Evolutionary conservation across 2,329 filamentous ascomycete genomes (phyloP), one percentile per base, ranked within the genome.

Genomic region (Fusarium irregulare): DNA sequence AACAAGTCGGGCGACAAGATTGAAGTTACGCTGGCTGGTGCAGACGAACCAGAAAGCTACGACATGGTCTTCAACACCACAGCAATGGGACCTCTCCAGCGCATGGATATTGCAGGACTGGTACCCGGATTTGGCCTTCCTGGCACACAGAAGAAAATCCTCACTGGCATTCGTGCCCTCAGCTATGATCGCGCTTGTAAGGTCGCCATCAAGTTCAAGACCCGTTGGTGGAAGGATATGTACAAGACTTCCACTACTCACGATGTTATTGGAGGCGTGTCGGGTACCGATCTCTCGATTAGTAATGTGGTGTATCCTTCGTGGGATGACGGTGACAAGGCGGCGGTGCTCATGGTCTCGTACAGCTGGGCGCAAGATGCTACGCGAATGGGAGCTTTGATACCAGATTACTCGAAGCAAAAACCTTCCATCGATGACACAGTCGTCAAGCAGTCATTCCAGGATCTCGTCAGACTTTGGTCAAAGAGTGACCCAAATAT

Each of bases 281-380:
- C 70, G 0, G 20, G 42, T 3, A 69, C 59, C 4, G 64, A 68
- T 5, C 45, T 64, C 0, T 37, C 49, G 1, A 49, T 59, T 27
- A 59, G 60, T 23, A 69, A 59, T 1, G 50, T 64, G 1, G 68
- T 71, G 2, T 72, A 72, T 10, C 65, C 70, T 0, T 72, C 68
- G 0, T 72, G 62, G 61, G 44, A 66, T 1, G 65, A 72, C 3
- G 60, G 57, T 0, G 59, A 71, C 0, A 60, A 57, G 1, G 13
- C 62, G 6, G 66, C 65, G 0, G 59, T 70, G 1, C 59, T 72
- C 2, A 66, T 72, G 40, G 55, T 50, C 0, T 72, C 70, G 0
- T 72, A 71, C 21, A 72, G 41, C 5, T 72, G 68, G 70, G 70
- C 65, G 2, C 70, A 72, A 12, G 68, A 72, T 20, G 66, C 70